Base-by-base conservation (phyloP, 2,329 filamentous ascomycete genomes). In the Aspergillus persii region DNA sequence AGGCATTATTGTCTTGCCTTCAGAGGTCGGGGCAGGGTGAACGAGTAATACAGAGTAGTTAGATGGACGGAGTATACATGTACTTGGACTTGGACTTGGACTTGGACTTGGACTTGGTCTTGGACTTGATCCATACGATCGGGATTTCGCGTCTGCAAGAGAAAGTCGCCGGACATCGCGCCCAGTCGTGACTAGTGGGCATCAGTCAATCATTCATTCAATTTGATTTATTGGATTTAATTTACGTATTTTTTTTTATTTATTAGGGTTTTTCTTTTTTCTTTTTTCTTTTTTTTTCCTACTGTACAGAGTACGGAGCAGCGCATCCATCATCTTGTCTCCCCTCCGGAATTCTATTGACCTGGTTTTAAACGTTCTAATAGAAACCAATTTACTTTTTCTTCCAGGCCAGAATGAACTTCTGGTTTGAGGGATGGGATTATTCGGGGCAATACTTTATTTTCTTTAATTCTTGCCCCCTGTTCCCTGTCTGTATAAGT, bases 51-150 rank as follows among this genome's bases (percentile, higher is more conserved):
- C 18, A 23, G 18, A 23, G 18, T 23, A 23, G 18, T 23, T 23
- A 23, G 18, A 23, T 23, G 18, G 18, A 23, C 18, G 18, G 18
- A 23, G 18, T 23, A 23, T 23, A 23, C 18, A 23, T 23, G 18
- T 23, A 23, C 18, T 23, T 23, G 18, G 18, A 23, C 18, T 23
- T 23, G 18, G 18, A 50, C 54, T 61, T 58, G 66, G n/a, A n/a
- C n/a, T n/a, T n/a, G n/a, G 26, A 3, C 15, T 39, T 29, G 27
- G 41, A 29, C 31, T 36, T 33, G 27, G 55, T 53, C 44, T 58
- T 39, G 51, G 50, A 50, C 54, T 61, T 58, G 66, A 66, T 60
- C 66, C 66, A 62, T 68, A 66, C 62, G 65, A 63, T 68, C 64
- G 66, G 66, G 57, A 63, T 64, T 65, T 54, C 61, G 59, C 59